Conservation (phyloP, 2,329 filamentous ascomycete species). For the Fusarium nematophilum region DNA sequence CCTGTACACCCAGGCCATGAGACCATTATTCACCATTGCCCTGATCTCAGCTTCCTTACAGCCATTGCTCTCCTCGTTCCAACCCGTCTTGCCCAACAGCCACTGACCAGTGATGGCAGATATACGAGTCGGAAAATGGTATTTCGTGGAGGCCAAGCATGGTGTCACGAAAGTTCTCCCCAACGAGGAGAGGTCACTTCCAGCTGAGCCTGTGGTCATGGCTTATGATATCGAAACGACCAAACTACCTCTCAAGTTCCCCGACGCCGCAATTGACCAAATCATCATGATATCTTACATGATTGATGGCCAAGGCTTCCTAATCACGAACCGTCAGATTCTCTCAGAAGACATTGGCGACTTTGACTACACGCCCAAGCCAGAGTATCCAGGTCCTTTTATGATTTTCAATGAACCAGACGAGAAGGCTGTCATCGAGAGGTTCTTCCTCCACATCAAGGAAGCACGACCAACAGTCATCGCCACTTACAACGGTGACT, state of each 20-base stretch:
- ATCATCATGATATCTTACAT: slow-evolving; percentile 99
- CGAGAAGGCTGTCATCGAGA: slow-evolving; percentile 86
- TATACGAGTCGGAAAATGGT: slow-evolving; percentile 97
- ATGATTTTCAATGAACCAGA: slow-evolving; percentile 99
- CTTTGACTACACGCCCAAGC: slow-evolving; percentile 97
- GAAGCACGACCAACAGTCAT: slow-evolving; percentile 95
- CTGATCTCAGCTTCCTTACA: slow-evolving; percentile 67
- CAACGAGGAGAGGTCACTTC: slow-evolving; percentile 87
- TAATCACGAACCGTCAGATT: slow-evolving; percentile 98
- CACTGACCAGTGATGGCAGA: slow-evolving; percentile 63
- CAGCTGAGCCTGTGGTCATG: slow-evolving; percentile 96
- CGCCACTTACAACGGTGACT: slow-evolving; percentile 99
- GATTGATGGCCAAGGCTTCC: slow-evolving; percentile 97
- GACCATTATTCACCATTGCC: slow-evolving; percentile 90
- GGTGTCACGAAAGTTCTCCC: slow-evolving; percentile 85
- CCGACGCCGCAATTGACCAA: slow-evolving; percentile 92
- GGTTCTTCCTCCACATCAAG: slow-evolving; percentile 96
- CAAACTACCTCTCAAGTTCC: slow-evolving; percentile 95
- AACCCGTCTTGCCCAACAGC: not conserved
- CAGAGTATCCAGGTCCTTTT: slow-evolving; percentile 94
- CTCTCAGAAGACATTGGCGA: slow-evolving; percentile 97
- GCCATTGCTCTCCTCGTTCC: not conserved
- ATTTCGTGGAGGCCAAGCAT: slow-evolving; percentile 93
- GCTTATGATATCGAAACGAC: slow-evolving; percentile 99
- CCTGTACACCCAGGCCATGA: slow-evolving; percentile 84